phyloP scores from a whole-genome alignment of 2,329 filamentous ascomycete genomes.

The Nothomitra cinnamomea region DNA sequence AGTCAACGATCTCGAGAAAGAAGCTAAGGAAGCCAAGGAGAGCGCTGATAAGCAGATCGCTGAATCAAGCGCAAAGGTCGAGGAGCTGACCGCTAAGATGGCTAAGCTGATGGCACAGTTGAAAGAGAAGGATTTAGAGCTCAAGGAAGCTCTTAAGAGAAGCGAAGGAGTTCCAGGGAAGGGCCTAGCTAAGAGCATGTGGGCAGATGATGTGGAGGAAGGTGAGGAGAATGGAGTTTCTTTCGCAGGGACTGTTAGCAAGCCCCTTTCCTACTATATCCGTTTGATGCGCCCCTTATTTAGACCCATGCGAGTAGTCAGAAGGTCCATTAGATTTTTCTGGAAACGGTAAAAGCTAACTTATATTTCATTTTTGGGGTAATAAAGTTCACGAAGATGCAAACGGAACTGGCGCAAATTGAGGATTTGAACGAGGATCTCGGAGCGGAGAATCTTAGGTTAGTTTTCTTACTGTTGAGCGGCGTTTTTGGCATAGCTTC shows the following conservation, averaged over 20 bases:
- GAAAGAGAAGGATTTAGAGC: not conserved
- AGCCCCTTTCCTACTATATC: constrained; percentile 2
- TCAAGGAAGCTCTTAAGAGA: not conserved
- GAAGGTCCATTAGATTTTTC: not conserved
- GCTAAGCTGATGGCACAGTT: not conserved
- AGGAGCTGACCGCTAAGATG: not conserved
- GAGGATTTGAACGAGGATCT: constrained; percentile 2
- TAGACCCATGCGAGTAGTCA: not conserved
- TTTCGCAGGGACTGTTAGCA: constrained; percentile 4
- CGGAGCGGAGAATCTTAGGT: constrained; percentile 1
- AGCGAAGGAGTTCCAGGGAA: not conserved
- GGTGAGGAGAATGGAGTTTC: constrained; percentile 4
- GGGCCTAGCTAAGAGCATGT: not conserved
- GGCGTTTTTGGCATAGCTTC: not conserved
- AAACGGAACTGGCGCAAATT: constrained; percentile 2
- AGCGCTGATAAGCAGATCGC: not conserved
- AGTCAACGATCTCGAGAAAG: too few species aligned
- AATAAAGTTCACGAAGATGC: constrained; percentile 3
- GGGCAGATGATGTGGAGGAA: not conserved
- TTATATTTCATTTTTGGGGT: not conserved
- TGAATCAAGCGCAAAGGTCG: not conserved
- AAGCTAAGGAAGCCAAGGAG: not conserved
- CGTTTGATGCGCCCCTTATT: not conserved
- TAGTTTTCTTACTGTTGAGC: not conserved
- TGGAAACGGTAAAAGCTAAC: not conserved